These are phyloP conservation scores for Handroanthus guayacan DNA, from an alignment of 257 asterid species.

Conservation along the genomic window DNA sequence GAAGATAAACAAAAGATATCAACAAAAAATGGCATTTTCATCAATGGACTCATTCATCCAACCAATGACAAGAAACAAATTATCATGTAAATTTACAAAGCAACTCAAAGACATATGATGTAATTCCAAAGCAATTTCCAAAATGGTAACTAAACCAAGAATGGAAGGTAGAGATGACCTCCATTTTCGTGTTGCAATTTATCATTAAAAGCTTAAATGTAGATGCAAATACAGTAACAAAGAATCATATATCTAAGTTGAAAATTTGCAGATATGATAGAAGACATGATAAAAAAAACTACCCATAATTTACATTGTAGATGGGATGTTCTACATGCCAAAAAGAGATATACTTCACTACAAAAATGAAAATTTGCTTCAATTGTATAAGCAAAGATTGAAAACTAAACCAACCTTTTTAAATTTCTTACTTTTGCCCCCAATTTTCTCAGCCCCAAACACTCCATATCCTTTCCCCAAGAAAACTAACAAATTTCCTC, in stretches of 20 bases:
- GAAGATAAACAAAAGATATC: conserved; percentile 19
- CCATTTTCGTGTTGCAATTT: not conserved
- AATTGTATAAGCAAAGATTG: conserved; percentile 37
- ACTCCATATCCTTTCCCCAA: conserved; percentile 79
- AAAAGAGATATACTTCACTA: conserved; percentile 35
- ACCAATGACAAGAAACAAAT: not conserved
- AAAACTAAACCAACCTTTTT: conserved; percentile 37
- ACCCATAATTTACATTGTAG: conserved; percentile 47
- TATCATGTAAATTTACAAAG: not conserved
- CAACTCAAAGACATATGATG: not conserved
- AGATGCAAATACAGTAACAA: not conserved
- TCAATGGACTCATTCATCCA: conserved; percentile 28
- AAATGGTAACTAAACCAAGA: not conserved
- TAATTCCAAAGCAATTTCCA: not conserved
- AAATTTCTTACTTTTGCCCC: not conserved
- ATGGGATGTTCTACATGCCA: conserved; percentile 35
- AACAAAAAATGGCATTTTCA: conserved; percentile 18
- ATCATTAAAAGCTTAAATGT: not conserved
- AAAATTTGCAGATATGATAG: conserved; percentile 23
- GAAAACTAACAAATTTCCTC: conserved; percentile 64
- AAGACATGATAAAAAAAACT: conserved; percentile 19
- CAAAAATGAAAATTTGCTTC: conserved; percentile 45
- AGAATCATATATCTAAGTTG: not conserved
- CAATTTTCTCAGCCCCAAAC: conserved; percentile 59
- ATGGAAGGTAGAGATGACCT: not conserved